Base-by-base conservation (phyloP, 1,139 yeast genomes). In the Diutina rugosa region DNA sequence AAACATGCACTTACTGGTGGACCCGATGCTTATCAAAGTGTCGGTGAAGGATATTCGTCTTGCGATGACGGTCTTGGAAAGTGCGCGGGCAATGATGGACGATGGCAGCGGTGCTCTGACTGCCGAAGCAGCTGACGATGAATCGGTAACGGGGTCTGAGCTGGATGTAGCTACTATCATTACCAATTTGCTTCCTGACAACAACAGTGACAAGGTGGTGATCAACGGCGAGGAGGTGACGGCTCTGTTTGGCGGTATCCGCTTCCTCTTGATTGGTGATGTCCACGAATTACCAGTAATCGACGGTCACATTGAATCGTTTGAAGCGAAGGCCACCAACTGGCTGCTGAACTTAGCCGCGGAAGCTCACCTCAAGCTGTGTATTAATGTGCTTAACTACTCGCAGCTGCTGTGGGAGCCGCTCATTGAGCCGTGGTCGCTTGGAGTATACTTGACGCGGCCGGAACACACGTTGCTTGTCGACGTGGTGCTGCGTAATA, bases 351-450 rank as follows among this genome's bases (percentile, higher is more conserved):
- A 90, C 61, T 70, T 89, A 57, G 84, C 82, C 63, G 89, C 91
- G 0, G 87, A 85, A 60, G 76, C 87, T 0, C 82, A 82, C 38
- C 70, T 91, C 38, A 89, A 84, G 62, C 79, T 90, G 0, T 82
- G 75, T 61, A 79, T 87, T 12, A 93, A 91, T 67, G 83, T 91
- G 29, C 93, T 87, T 74, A 93, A 93, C 67, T 91, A 91, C 66
- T 82, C 97, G 0, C 83, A 90, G 62, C 90, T 98, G 0, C 82
- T 95, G 0, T 95, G 99, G 99, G 99, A 95, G 63, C 98, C 99
- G 0, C 72, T 95, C 54, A 69, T 93, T 55, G 99, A 95, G 63
- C 85, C 93, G 0, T 88, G 96, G 89, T 87, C 91, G 10, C 73
- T 93, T 56, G 84, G 90, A 0, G 69, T 90, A 18, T 90, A 88